These are phyloP conservation scores for Exophiala phaeomuriformis DNA, from an alignment of 2,329 filamentous ascomycete genomes.

Conservation along the genomic window DNA sequence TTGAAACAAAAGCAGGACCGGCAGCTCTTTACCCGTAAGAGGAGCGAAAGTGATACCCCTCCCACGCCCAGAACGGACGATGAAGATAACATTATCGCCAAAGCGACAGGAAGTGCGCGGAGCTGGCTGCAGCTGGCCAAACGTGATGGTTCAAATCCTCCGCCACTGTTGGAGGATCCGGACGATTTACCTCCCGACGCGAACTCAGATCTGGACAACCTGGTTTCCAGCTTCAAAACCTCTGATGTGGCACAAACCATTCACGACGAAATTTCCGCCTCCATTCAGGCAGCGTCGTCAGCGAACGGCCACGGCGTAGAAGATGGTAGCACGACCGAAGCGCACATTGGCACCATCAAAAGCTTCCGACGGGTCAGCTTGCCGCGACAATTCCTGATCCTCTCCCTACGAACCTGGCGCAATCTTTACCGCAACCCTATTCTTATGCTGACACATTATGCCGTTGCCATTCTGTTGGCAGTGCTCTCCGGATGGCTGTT, in stretches of 20 bases:
- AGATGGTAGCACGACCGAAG: slow-evolving; percentile 35
- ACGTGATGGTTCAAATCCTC: slow-evolving; percentile 48
- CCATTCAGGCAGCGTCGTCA: slow-evolving; percentile 56
- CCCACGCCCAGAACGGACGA: slow-evolving; percentile 58
- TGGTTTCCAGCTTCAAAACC: slow-evolving; percentile 66
- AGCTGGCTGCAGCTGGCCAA: slow-evolving; percentile 55
- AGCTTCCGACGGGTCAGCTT: slow-evolving; percentile 77
- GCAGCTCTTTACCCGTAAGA: slow-evolving; percentile 80
- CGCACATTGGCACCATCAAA: slow-evolving; percentile 51
- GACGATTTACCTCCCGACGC: slow-evolving; percentile 55
- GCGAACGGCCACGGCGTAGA: slow-evolving; percentile 62
- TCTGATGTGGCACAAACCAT: slow-evolving; percentile 71
- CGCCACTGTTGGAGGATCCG: slow-evolving; percentile 62
- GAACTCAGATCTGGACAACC: slow-evolving; percentile 69
- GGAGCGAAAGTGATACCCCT: slow-evolving; percentile 45
- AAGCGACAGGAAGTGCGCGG: slow-evolving; percentile 37
- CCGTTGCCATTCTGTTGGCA: slow-evolving; percentile 87
- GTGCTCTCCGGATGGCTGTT: slow-evolving; percentile 94
- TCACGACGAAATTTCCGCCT: slow-evolving; percentile 68
- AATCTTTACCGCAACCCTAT: slow-evolving; percentile 97
- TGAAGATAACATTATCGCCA: slow-evolving; percentile 46
- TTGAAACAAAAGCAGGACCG: slow-evolving; percentile 80
- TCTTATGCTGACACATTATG: slow-evolving; percentile 97
- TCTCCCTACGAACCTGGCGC: slow-evolving; percentile 88
- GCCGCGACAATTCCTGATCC: slow-evolving; percentile 73